Conservation (phyloP, 2,329 filamentous ascomycete genomes). For the Sporothrix euskadiensis region DNA sequence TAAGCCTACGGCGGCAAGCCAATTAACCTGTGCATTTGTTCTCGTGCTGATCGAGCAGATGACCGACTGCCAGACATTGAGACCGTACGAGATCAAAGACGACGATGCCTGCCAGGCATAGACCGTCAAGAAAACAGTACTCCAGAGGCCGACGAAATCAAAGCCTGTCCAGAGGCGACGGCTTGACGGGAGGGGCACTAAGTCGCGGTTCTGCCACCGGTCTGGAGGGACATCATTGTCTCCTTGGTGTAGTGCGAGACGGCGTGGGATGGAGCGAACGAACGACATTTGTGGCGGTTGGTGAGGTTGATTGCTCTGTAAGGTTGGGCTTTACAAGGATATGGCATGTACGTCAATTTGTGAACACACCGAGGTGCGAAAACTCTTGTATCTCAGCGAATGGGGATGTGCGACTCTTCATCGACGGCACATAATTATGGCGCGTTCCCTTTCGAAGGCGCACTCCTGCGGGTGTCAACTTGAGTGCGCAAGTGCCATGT, state of each 20-base stretch:
- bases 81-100: slow-evolving; percentile 25
- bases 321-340: neutral
- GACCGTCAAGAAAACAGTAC: slow-evolving; percentile 24
- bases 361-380: no score
- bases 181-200: neutral
- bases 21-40: no score
- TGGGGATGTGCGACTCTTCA: no score
- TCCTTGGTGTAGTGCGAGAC: neutral
- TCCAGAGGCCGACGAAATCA: slow-evolving; percentile 18
- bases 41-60: slow-evolving; percentile 32
- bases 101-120: slow-evolving; percentile 26
- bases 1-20: no score
- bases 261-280: neutral
- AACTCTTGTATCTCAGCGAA: no score
- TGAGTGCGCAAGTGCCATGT: neutral
- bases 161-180: neutral
- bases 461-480: neutral
- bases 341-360: no score
- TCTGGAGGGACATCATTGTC: neutral
- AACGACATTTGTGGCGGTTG: neutral
- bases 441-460: no score
- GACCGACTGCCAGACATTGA: slow-evolving; percentile 26
- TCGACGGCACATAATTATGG: no score
- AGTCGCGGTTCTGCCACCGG: neutral
- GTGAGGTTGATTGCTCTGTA: neutral